Percentiles rank a stretch among this genome's conserved stretches.
Evolutionary conservation across 345 rosid genomes (phyloP).

Genomic region (Dovyalis caffra): DNA sequence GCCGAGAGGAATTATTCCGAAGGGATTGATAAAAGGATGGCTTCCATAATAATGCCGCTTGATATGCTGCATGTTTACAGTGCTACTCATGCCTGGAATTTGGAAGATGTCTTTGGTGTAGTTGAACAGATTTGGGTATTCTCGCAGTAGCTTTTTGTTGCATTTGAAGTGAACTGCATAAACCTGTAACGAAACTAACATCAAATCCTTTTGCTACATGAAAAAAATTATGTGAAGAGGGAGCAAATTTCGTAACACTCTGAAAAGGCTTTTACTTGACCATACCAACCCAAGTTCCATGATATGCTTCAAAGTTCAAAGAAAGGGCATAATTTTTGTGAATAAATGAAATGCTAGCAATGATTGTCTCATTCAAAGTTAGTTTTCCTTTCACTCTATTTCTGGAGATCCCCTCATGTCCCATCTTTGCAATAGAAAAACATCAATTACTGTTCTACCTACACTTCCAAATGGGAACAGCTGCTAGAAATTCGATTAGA

Average conservation of each 20-base stretch:
- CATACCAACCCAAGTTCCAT: background rate
- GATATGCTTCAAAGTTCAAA: background rate
- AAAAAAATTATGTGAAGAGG: background rate
- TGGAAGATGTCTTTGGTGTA: slow-evolving; percentile 68
- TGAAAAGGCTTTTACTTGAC: too few species aligned
- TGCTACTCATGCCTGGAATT: slow-evolving; percentile 50
- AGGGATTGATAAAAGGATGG: slow-evolving; percentile 66
- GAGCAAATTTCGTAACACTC: background rate
- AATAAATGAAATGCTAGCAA: background rate
- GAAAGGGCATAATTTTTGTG: background rate
- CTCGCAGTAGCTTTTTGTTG: slow-evolving; percentile 69
- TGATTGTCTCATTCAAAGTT: background rate
- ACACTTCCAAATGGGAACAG: background rate
- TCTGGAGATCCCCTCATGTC: background rate
- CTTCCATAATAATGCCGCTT: slow-evolving; percentile 78
- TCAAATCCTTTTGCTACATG: background rate
- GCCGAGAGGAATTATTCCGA: slow-evolving; percentile 63
- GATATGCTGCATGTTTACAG: slow-evolving; percentile 68
- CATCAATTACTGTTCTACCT: background rate
- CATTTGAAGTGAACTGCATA: slow-evolving; percentile 81
- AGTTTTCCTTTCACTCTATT: background rate
- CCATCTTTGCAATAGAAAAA: background rate
- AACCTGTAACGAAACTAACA: slow-evolving; percentile 34
- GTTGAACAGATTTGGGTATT: slow-evolving; percentile 67
- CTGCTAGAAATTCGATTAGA: background rate